Evolutionary conservation across 768 basidiomycete species (phyloP).

Genomic region (Phylloporus arenicola): DNA sequence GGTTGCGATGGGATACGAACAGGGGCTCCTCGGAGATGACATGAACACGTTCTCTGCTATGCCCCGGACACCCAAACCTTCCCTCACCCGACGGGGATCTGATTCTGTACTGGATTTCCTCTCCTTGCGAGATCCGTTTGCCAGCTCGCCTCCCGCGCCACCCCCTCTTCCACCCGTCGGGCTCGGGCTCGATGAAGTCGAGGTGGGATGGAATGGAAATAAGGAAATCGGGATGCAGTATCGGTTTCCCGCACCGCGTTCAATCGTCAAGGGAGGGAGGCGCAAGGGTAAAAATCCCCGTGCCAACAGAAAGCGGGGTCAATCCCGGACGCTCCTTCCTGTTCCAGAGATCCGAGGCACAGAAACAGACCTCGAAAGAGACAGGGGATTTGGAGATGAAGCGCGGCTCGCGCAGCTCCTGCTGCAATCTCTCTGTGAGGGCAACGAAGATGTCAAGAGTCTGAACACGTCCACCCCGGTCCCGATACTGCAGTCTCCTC

Average conservation of each 20-base stretch:
- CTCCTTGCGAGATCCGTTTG: slow-evolving; percentile 31
- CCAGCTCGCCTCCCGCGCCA: slow-evolving; percentile 30
- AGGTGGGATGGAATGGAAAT: slow-evolving; percentile 23
- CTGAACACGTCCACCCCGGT: slow-evolving; percentile 3
- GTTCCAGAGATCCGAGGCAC: slow-evolving; percentile 17
- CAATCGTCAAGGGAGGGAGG: slow-evolving; percentile 21
- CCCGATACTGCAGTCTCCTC: slow-evolving; percentile 11
- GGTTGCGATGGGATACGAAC: background rate
- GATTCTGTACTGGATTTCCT: slow-evolving; percentile 31
- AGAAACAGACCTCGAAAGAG: slow-evolving; percentile 13
- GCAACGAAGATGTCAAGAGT: slow-evolving; percentile 1
- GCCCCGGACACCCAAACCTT: slow-evolving; percentile 13
- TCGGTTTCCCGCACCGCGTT: slow-evolving; percentile 31
- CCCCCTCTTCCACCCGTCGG: slow-evolving; percentile 26
- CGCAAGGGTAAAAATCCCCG: slow-evolving; percentile 15
- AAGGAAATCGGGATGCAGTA: slow-evolving; percentile 26
- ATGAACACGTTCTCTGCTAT: background rate
- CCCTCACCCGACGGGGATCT: slow-evolving; percentile 18
- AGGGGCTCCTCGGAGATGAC: background rate
- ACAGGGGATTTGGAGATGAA: slow-evolving; percentile 25
- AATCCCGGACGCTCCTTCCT: slow-evolving; percentile 24
- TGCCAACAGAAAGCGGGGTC: slow-evolving; percentile 16
- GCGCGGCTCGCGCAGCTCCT: slow-evolving; percentile 27
- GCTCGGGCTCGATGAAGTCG: slow-evolving; percentile 26
- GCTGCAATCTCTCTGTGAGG: slow-evolving; percentile 24